These are phyloP conservation scores for Podaxis sp. DNA, from an alignment of 768 basidiomycete species.

Conservation along the genomic window DNA sequence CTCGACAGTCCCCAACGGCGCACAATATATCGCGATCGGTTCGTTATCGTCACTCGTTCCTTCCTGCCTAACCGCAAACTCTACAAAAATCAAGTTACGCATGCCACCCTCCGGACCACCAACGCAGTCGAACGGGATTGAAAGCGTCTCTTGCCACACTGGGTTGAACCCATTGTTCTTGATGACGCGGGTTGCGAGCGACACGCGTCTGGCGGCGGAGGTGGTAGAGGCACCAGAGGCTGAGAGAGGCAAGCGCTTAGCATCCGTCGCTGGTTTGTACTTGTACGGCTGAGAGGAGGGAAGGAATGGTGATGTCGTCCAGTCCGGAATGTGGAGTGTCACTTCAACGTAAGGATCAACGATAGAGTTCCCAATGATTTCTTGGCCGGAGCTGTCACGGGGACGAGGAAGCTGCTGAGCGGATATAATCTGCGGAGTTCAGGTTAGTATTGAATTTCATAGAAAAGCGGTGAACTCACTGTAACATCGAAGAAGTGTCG, in stretches of 20 bases:
- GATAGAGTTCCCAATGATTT: constrained; percentile 52
- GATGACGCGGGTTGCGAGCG: constrained; percentile 59
- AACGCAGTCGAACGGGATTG: constrained; percentile 73
- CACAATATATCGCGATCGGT: constrained; percentile 73
- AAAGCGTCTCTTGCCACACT: constrained; percentile 71
- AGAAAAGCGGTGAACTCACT: constrained; percentile 31
- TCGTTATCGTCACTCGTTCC: constrained; percentile 58
- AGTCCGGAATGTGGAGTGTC: constrained; percentile 75
- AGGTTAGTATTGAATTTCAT: background rate
- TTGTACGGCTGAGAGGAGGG: constrained; percentile 9
- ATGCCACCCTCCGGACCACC: constrained; percentile 57
- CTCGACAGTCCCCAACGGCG: constrained; percentile 67
- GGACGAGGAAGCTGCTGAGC: constrained; percentile 88
- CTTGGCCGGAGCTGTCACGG: constrained; percentile 66
- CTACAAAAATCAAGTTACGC: constrained; percentile 82
- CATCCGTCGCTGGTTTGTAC: constrained; percentile 19
- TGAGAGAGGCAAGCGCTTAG: constrained; percentile 16
- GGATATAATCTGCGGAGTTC: constrained; percentile 50
- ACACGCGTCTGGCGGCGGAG: constrained; percentile 43
- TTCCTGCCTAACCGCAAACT: constrained; percentile 72
- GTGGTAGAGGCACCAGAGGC: constrained; percentile 24
- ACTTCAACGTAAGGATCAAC: constrained; percentile 71
- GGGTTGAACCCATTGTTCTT: constrained; percentile 95
- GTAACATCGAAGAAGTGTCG: constrained; percentile 66
- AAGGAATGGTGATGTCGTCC: constrained; percentile 39